phyloP scores from a whole-genome alignment of 148 eudicot species.

The Fagopyrum esculentum region DNA sequence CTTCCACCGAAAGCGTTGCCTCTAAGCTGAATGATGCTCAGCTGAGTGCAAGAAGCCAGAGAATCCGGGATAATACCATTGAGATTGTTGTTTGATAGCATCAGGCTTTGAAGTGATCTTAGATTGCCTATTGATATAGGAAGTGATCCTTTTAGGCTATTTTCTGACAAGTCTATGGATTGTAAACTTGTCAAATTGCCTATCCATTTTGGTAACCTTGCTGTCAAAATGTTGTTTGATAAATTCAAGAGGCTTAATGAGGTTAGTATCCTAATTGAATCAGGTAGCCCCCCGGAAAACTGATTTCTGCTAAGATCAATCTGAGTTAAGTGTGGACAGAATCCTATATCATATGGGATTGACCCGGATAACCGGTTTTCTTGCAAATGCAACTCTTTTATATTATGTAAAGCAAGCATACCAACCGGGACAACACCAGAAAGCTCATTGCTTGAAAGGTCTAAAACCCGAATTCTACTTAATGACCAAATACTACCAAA shows the following conservation, averaged over 20 bases:
- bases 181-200: slow-evolving; percentile 38
- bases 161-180: slow-evolving; percentile 55
- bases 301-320: slow-evolving; percentile 51
- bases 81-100: slow-evolving; percentile 46
- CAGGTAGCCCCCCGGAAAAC: slow-evolving; percentile 50
- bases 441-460: slow-evolving; percentile 56
- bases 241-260: slow-evolving; percentile 36
- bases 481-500: slow-evolving; percentile 45
- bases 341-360: slow-evolving; percentile 59
- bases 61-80: slow-evolving; percentile 57
- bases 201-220: slow-evolving; percentile 68
- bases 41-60: slow-evolving; percentile 31
- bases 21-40: slow-evolving; percentile 39
- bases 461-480: slow-evolving; percentile 60
- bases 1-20: slow-evolving; percentile 50
- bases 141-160: slow-evolving; percentile 46
- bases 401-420: slow-evolving; percentile 39
- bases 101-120: slow-evolving; percentile 35
- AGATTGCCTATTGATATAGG: slow-evolving; percentile 53
- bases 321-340: slow-evolving; percentile 60
- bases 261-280: slow-evolving; percentile 37
- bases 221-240: slow-evolving; percentile 46
- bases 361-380: slow-evolving; percentile 69
- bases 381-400: slow-evolving; percentile 53
- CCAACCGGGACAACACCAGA: slow-evolving; percentile 61